Conservation (phyloP, 257 asterid species). For the Solanum bulbocastanum region DNA sequence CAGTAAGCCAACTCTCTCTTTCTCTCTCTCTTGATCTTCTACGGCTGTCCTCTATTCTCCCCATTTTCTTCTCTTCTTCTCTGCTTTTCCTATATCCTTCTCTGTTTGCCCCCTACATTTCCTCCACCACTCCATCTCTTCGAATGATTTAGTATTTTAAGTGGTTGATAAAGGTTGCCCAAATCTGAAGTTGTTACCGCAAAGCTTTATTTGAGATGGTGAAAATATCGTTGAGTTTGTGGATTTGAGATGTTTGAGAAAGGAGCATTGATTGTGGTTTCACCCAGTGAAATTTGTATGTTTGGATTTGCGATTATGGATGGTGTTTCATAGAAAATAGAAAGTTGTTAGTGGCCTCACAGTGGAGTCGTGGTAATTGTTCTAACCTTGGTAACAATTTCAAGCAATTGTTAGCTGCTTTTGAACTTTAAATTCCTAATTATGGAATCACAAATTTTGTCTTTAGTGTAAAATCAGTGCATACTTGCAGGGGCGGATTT, state of each 20-base stretch:
- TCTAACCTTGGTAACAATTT: neutral
- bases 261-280: neutral
- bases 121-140: neutral
- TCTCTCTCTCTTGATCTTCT: too few species aligned
- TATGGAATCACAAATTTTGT: neutral
- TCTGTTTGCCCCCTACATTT: neutral
- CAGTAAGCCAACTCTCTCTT: too few species aligned
- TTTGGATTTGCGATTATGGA: neutral
- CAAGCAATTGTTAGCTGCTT: neutral
- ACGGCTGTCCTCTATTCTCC: too few species aligned
- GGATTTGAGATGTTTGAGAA: neutral
- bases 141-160: too few species aligned
- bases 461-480: neutral
- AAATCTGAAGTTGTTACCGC: neutral
- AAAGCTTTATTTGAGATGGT: neutral
- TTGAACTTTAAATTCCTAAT: neutral
- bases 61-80: neutral
- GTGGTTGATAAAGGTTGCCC: neutral
- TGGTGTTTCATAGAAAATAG: neutral
- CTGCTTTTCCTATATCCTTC: neutral
- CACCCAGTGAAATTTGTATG: neutral
- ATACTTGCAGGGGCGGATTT: neutral
- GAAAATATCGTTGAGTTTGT: too few species aligned
- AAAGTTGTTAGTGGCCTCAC: neutral
- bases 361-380: neutral